phyloP scores from a whole-genome alignment of 768 basidiomycete genomes.

The Kwoniella bestiolae region DNA sequence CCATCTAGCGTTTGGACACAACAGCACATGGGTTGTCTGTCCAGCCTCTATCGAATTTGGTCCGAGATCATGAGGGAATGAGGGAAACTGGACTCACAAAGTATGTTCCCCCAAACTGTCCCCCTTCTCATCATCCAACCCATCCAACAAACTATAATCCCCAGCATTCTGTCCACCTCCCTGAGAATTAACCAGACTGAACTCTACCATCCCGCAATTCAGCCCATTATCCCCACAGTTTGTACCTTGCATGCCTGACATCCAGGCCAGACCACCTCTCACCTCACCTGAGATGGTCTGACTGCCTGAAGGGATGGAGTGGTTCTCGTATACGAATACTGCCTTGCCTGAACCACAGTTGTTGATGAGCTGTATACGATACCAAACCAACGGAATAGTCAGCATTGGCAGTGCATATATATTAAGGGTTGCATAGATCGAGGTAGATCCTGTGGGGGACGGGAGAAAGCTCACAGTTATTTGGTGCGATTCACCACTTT shows the following conservation, averaged over 20 bases:
- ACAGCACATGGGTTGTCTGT: too few relatives aligned
- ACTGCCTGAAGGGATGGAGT: not conserved
- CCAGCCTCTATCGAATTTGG: too few relatives aligned
- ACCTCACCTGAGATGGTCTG: not conserved
- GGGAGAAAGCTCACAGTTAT: not conserved
- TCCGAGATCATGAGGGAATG: too few relatives aligned
- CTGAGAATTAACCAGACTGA: conserved; percentile 6
- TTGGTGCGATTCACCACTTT: conserved; percentile 14
- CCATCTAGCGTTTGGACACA: too few relatives aligned
- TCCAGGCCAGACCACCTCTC: conserved; percentile 4
- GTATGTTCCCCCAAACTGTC: conserved; percentile 7
- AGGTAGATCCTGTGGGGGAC: too few relatives aligned
- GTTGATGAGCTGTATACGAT: conserved; percentile 3
- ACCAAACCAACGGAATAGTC: too few relatives aligned
- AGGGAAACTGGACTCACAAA: conserved; percentile 8
- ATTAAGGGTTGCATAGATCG: too few relatives aligned
- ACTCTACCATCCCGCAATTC: conserved; percentile 9
- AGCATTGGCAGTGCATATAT: not conserved
- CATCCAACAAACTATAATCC: conserved; percentile 10
- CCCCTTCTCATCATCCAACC: not conserved
- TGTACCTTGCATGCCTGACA: not conserved
- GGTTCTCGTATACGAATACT: conserved; percentile 1
- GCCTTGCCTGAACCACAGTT: conserved; percentile 8
- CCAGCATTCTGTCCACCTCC: conserved; percentile 5
- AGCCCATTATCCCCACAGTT: not conserved